A percentile compares a stretch with the other conserved stretches of the same genome.
Evolutionary conservation across 805 yeast genomes (phyloP).

Genomic region (Maudiozyma turicensis): DNA sequence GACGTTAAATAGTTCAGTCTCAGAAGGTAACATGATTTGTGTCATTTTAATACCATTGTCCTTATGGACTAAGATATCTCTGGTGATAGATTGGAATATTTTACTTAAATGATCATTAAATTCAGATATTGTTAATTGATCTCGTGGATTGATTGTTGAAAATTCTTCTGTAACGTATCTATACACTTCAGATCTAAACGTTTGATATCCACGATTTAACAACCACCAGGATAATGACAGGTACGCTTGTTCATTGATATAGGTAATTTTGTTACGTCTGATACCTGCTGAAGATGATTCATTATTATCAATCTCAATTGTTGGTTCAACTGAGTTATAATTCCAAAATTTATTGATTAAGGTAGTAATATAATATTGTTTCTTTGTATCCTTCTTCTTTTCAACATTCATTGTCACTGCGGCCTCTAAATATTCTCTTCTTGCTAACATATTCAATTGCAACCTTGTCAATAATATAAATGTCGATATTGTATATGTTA

Average conservation of each 20-base stretch:
- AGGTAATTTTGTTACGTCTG: constrained; percentile 13
- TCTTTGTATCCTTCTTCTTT: constrained; percentile 29
- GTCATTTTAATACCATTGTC: constrained; percentile 7
- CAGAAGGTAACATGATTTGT: constrained; percentile 38
- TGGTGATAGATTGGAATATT: constrained; percentile 23
- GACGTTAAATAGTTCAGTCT: constrained; percentile 41
- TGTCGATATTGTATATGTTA: constrained; percentile 58
- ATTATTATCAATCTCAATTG: not conserved
- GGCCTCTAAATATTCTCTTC: constrained; percentile 62
- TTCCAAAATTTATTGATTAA: constrained; percentile 5
- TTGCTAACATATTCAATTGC: constrained; percentile 80
- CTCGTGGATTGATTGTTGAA: constrained; percentile 56
- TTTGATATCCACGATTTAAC: constrained; percentile 73
- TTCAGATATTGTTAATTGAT: constrained; percentile 55
- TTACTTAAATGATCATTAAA: constrained; percentile 39
- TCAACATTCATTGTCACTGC: constrained; percentile 56
- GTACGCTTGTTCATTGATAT: constrained; percentile 68
- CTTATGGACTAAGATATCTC: constrained; percentile 26
- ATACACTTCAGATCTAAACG: constrained; percentile 44
- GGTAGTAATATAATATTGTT: not conserved
- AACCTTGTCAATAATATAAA: constrained; percentile 71
- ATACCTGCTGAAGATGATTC: not conserved
- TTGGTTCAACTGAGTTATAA: not conserved
- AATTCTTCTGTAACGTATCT: constrained; percentile 51
- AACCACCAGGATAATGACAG: constrained; percentile 91